A percentile compares a stretch with the other conserved stretches of the same genome.
Evolutionary conservation across 306 rosid species (phyloP).

Genomic region (Rosa chinensis): DNA sequence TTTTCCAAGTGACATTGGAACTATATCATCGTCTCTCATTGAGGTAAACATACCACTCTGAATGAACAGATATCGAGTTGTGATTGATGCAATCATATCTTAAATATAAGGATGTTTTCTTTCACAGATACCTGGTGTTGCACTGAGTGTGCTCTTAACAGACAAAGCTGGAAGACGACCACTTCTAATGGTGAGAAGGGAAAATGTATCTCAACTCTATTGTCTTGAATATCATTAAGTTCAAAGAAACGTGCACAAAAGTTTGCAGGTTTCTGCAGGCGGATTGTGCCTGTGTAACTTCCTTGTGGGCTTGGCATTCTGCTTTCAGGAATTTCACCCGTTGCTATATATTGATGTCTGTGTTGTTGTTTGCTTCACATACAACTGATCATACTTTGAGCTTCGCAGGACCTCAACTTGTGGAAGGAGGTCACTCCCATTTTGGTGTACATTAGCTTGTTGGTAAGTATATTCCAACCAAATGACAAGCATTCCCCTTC

Average conservation of each 20-base stretch:
- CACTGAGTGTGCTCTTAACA: constrained; percentile 7
- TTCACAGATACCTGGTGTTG: constrained; percentile 12
- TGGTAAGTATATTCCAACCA: constrained; percentile 13
- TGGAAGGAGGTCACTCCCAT: constrained; percentile 16
- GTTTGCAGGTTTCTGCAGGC: too few relatives aligned
- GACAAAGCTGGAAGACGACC: constrained; percentile 31
- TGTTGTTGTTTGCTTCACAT: background rate
- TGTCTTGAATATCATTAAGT: background rate
- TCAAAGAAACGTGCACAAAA: background rate
- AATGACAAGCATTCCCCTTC: background rate
- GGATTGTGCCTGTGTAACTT: too few relatives aligned
- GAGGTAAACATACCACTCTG: constrained; percentile 2
- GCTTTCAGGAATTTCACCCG: too few relatives aligned
- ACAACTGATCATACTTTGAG: background rate
- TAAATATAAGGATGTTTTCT: background rate
- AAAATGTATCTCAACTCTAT: background rate
- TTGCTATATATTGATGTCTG: background rate
- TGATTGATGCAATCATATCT: background rate
- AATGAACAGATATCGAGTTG: background rate
- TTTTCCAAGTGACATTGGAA: constrained; percentile 22
- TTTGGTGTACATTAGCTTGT: constrained; percentile 18
- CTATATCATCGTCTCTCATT: constrained; percentile 14
- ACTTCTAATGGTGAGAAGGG: constrained; percentile 18
- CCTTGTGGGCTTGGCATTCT: too few relatives aligned
- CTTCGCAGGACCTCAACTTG: background rate